Percentiles rank a stretch among this genome's conserved stretches.
phyloP scores from a whole-genome alignment of 2,329 filamentous ascomycete species.

The Fusarium globosum region DNA sequence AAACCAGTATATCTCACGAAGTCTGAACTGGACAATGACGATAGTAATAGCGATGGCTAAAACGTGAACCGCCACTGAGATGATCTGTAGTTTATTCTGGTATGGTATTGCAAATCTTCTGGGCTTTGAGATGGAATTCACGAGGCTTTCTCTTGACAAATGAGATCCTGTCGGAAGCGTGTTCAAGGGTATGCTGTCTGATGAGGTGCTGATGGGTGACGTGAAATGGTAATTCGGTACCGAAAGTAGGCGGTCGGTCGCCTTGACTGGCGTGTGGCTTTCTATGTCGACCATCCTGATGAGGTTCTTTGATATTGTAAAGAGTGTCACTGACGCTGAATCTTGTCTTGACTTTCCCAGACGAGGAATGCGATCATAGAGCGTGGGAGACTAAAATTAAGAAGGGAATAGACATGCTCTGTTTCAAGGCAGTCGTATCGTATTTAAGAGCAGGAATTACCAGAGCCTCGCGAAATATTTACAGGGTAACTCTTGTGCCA shows the following conservation, averaged over 20 bases:
- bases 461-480: accelerated
- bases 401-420: background rate
- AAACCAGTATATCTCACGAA: background rate
- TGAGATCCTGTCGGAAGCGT: accelerated
- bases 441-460: accelerated
- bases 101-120: background rate
- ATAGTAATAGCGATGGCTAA: background rate
- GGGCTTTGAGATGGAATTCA: background rate
- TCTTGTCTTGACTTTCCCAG: accelerated
- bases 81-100: background rate
- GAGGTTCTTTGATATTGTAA: accelerated
- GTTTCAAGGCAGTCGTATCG: accelerated
- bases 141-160: background rate
- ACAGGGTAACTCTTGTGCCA: accelerated
- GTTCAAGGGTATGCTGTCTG: background rate
- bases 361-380: accelerated
- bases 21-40: background rate
- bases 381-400: accelerated
- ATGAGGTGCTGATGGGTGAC: accelerated
- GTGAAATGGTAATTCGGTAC: background rate
- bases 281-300: background rate
- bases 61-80: accelerated
- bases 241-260: background rate
- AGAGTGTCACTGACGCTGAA: accelerated
- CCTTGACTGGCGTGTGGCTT: background rate